Base-by-base conservation (phyloP, 83 land plant species). In the Isoetes engelmannii region DNA sequence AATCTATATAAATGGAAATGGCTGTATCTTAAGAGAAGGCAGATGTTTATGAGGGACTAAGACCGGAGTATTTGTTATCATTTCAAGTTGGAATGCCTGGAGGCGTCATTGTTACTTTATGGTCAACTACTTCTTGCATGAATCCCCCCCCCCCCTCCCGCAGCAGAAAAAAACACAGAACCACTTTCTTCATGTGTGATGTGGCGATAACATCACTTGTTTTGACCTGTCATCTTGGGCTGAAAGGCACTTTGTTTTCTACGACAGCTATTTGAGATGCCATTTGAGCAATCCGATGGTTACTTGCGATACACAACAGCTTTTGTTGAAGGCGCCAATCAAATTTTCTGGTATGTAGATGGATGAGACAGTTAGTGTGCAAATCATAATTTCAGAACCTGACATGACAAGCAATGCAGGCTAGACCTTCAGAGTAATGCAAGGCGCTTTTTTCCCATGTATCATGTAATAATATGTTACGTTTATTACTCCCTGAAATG, bases 321-420 rank as follows among this genome's bases (percentile, higher is more conserved):
- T 43, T 90, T 94, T 79, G 84, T 85, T 69, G 91, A 90, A 72
- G 99, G 99, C 73, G 93, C 99, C 48, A 85, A 82, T 19, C 85
- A 90, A 77, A 77, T 86, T 56, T 94, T 94, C 79, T 94, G 99
- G 99, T 94, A 89, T 48, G 90, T 6, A 49, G 9, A 17, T 6
- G 12, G 37, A 28, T 28, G 37, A 28, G 17, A 51, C 15, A 51
- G 55, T 12, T 12, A 51, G 55, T 51, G 55, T 51, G 55, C 13
- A 12, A 12, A 37, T 20, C 55, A 46, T 19, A 12, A 20, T 57
- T 6, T 69, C 50, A 44, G 9, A 47, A 20, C 17, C 55, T 51
- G 15, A 12, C 55, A 51, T 51, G 55, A 12, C 55, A 12, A 18
- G 19, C 62, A 12, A 18, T 49, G 74, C 86, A 94, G 99, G 99